These are phyloP conservation scores for Solanum bulbocastanum DNA, from an alignment of 257 asterid genomes.

Conservation along the genomic window DNA sequence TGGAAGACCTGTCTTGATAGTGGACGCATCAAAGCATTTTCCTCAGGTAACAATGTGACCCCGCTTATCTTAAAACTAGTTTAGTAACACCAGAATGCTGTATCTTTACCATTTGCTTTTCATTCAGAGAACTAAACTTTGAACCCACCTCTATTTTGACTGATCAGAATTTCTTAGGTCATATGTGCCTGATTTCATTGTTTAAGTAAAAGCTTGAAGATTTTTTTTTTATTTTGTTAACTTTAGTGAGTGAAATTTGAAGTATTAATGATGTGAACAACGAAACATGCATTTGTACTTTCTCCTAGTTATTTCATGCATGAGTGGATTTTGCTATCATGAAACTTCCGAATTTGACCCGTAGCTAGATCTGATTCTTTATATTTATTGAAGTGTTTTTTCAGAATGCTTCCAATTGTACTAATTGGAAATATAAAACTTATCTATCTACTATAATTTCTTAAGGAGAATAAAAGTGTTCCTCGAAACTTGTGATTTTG, in stretches of 20 bases:
- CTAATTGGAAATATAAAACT: background rate
- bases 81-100: background rate
- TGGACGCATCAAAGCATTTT: constrained; percentile 69
- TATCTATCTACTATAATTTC: background rate
- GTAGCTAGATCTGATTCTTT: background rate
- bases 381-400: background rate
- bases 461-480: background rate
- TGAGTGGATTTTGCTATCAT: background rate
- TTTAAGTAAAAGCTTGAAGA: background rate
- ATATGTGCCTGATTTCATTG: background rate
- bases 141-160: background rate
- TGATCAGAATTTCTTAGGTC: background rate
- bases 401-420: background rate
- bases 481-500: background rate
- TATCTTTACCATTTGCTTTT: background rate
- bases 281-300: background rate
- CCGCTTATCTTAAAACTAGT: background rate
- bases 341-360: background rate
- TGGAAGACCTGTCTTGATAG: constrained; percentile 60
- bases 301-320: background rate
- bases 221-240: background rate
- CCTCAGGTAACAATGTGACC: constrained; percentile 49
- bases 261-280: background rate
- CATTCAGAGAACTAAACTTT: background rate
- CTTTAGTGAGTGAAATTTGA: background rate